Conservation (phyloP, 176 grass and related monocot genomes). For the Aegilops bicornis region DNA sequence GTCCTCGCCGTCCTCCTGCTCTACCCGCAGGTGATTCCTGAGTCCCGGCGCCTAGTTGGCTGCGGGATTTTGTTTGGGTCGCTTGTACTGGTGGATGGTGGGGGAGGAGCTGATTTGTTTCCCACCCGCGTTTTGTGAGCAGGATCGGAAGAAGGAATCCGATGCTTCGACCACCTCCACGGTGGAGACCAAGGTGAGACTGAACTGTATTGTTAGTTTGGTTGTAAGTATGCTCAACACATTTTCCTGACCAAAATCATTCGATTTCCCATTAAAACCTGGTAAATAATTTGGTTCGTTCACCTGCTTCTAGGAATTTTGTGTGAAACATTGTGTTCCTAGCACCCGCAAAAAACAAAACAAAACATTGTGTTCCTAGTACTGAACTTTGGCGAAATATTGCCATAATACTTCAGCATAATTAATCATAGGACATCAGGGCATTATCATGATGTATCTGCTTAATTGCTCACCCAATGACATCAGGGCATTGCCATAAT, state of each 20-base stretch:
- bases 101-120: background rate
- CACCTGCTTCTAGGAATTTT: background rate
- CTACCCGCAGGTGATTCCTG: conserved; percentile 56
- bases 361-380: background rate
- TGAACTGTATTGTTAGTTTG: background rate
- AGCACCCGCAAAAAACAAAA: background rate
- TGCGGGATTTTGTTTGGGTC: background rate
- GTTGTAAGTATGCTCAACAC: background rate
- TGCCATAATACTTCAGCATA: background rate
- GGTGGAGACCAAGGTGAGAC: conserved; percentile 23
- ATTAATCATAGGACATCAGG: background rate
- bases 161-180: conserved; percentile 5
- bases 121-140: background rate
- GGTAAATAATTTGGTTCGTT: background rate
- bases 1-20: conserved; percentile 75
- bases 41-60: background rate
- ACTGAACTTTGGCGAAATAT: background rate
- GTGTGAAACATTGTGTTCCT: background rate
- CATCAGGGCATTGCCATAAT: background rate
- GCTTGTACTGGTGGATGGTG: background rate
- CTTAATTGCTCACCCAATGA: background rate
- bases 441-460: background rate
- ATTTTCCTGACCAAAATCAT: background rate
- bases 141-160: conserved; percentile 42
- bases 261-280: background rate